A percentile compares a stretch with the other conserved stretches of the same genome.
Conservation (phyloP, 2,329 filamentous ascomycete species). For the Domatiomyces globalis region DNA sequence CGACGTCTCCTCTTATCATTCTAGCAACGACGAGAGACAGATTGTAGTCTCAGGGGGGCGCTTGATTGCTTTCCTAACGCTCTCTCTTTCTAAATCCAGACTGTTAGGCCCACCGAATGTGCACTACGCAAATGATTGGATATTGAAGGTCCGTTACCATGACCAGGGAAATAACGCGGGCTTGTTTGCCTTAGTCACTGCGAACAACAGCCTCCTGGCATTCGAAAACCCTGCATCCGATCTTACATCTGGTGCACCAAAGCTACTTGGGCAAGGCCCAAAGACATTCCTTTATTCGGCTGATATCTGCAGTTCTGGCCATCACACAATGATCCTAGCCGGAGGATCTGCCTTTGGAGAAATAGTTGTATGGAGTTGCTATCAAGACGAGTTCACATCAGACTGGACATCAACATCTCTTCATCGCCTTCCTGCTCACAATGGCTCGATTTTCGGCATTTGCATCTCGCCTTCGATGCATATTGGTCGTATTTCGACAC, state of each 20-base stretch:
- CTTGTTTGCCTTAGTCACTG: conserved; percentile 55
- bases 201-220: conserved; percentile 67
- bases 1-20: conserved; percentile 4
- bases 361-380: conserved; percentile 74
- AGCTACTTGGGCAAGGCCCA: conserved; percentile 38
- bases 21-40: conserved; percentile 14
- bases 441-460: conserved; percentile 88
- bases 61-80: conserved; percentile 23
- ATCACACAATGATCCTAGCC: conserved; percentile 54
- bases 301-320: conserved; percentile 49
- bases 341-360: conserved; percentile 92
- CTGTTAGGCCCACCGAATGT: conserved; percentile 21
- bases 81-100: conserved; percentile 23
- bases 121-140: conserved; percentile 54
- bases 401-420: conserved; percentile 31
- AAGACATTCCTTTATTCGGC: conserved; percentile 82
- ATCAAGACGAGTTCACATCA: conserved; percentile 14
- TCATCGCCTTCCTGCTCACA: conserved; percentile 54
- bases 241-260: conserved; percentile 19
- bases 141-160: conserved; percentile 47
- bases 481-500: conserved; percentile 27
- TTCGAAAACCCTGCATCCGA: conserved; percentile 23
- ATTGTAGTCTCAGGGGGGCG: conserved; percentile 53
- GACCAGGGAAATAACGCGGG: conserved; percentile 5
- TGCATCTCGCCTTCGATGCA: conserved; percentile 51